A percentile compares a stretch with the other conserved stretches of the same genome.
Conservation (phyloP, 1,139 yeast genomes). For the Meyerozyma guilliermondii region DNA sequence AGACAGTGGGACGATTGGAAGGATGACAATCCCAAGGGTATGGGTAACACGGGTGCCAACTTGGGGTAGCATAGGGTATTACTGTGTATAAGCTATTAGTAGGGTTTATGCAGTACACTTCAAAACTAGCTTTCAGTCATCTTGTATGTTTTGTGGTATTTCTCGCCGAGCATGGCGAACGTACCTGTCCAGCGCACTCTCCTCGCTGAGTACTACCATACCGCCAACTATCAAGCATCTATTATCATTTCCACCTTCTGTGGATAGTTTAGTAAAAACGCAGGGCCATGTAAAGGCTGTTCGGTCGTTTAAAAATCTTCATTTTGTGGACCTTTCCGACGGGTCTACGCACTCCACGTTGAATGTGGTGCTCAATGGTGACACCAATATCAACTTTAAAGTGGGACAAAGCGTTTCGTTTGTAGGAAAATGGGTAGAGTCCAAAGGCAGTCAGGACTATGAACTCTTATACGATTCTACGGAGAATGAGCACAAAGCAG, state of each 20-base stretch:
- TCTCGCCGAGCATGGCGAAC: neutral
- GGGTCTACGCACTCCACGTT: conserved; percentile 58
- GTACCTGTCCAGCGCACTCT: neutral
- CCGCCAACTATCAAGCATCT: neutral
- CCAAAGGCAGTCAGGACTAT: conserved; percentile 28
- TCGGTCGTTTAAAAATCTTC: conserved; percentile 66
- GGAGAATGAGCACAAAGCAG: conserved; percentile 16
- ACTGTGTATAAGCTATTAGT: too few species aligned
- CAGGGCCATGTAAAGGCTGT: conserved; percentile 75
- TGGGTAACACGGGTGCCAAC: conserved; percentile 80
- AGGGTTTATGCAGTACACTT: neutral
- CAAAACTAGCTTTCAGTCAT: neutral
- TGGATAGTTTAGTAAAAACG: conserved; percentile 4
- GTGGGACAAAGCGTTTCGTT: conserved; percentile 39
- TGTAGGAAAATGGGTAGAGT: conserved; percentile 29
- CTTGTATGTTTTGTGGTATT: neutral
- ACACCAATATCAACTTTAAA: conserved; percentile 26
- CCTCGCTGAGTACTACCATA: neutral
- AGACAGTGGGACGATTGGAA: conserved; percentile 92
- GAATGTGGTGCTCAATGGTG: conserved; percentile 50
- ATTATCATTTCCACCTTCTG: neutral
- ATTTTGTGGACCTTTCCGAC: conserved; percentile 75
- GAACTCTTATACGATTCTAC: conserved; percentile 27
- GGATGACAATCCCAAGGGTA: conserved; percentile 80
- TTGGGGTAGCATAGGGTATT: too few species aligned